Evolutionary conservation across 1,139 yeast genomes (phyloP), one percentile per base, ranked within the genome.

Genomic region (Torulaspora globosa): DNA sequence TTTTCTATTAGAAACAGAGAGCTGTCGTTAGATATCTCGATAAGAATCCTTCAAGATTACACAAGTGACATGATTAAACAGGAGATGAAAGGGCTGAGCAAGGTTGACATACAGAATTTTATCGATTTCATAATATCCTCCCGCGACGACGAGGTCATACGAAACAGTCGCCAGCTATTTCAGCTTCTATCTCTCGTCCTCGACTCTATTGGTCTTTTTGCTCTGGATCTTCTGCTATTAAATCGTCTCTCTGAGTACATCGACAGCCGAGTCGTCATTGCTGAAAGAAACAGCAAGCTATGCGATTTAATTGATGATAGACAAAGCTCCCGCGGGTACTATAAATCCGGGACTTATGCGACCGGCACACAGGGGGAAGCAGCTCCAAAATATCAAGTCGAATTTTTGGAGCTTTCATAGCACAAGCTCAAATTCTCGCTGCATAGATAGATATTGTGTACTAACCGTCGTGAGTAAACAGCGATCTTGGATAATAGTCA

Each of bases 1-100:
- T 68, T 70, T 42, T 65, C 70, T 5, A 75, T 76, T 31, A 77
- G 76, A 18, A 79, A 78, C 53, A 78, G 77, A 42, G 87, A 81
- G 33, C 76, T 84, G 29, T 82, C 87, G 58, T 71, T 73, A 44
- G 95, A 84, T 59, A 74, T 84, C 6, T 76, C 86, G n/a, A 68
- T 75, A 27, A 75, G 96, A 55, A 68, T 86, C 37, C 66, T 76
- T 41, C 82, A 76, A 46, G 92, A 84, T 49, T 84, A 74, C 35
- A 61, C 62, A 19, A 63, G 54, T 19, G 67, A 65, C 37, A 53
- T 58, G 14, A 60, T 65, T 18, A 63, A 62, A 38, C 50, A 52
- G 30, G 59, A 58, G 43, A 53, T 65, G 29, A 65, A 63, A 44
- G 50, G 49, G 12, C 45, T 63, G 44, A 62, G 57, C 36, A 65